Conservation (phyloP, 2,329 filamentous ascomycete genomes). For the Pseudohalonectria lignicola region DNA sequence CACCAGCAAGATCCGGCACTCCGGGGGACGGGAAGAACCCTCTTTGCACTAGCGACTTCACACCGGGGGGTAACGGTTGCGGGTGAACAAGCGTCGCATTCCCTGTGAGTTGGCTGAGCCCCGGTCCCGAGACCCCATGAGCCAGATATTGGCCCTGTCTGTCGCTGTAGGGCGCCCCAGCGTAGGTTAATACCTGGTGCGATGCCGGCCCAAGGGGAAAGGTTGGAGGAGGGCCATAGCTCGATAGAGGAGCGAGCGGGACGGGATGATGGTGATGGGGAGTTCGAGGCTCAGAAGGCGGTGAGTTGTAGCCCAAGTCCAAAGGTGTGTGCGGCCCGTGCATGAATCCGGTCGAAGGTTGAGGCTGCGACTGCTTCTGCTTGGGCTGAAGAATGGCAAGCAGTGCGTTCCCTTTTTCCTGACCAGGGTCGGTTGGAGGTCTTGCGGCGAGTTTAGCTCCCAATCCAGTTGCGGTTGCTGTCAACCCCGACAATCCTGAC, state of each 20-base stretch:
- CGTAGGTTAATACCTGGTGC: too few relatives aligned
- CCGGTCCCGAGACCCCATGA: too few relatives aligned
- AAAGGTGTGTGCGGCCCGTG: slow-evolving; percentile 37
- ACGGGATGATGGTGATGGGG: slow-evolving; percentile 45
- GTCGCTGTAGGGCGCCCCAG: too few relatives aligned
- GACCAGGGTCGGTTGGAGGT: slow-evolving; percentile 2
- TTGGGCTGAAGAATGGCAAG: slow-evolving; percentile 37
- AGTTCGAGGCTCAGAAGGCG: slow-evolving; percentile 38
- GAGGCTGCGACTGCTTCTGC: slow-evolving; percentile 8
- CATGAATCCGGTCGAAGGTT: too few relatives aligned
- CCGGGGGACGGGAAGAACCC: slow-evolving; percentile 24
- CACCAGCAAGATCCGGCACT: slow-evolving; percentile 15
- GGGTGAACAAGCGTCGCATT: slow-evolving; percentile 23
- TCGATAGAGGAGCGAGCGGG: slow-evolving; percentile 29
- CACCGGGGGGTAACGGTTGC: slow-evolving; percentile 43
- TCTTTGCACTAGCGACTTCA: slow-evolving; percentile 37
- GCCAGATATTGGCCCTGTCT: too few relatives aligned
- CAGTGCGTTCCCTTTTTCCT: slow-evolving; percentile 38
- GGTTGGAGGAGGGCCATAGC: slow-evolving; percentile 34
- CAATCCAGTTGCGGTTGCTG: too few relatives aligned
- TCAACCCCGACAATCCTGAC: too few relatives aligned
- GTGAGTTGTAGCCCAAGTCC: slow-evolving; percentile 38
- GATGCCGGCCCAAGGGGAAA: too few relatives aligned
- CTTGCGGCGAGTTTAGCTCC: too few relatives aligned
- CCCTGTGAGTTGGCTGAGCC: slow-evolving; percentile 17